These are phyloP conservation scores for Raffaelea arxii DNA, from an alignment of 2,329 filamentous ascomycete species.

Conservation along the genomic window DNA sequence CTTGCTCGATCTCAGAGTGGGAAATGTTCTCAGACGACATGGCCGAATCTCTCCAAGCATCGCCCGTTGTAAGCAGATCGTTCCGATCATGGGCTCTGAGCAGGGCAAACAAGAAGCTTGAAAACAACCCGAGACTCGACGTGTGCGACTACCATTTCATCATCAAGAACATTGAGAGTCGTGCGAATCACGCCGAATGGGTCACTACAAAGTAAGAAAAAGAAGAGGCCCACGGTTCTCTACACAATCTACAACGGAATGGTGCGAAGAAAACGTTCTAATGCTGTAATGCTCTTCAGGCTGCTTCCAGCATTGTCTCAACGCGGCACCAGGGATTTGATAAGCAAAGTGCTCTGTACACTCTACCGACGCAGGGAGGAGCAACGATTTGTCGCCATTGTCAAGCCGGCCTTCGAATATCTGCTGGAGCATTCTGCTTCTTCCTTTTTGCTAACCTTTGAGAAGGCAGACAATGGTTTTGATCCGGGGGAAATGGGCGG, in stretches of 20 bases:
- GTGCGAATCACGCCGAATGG: background rate
- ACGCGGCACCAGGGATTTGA: background rate
- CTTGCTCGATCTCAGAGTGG: too few relatives aligned
- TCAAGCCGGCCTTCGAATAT: background rate
- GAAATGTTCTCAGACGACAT: too few relatives aligned
- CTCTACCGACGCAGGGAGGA: background rate
- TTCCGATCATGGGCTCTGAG: background rate
- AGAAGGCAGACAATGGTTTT: too few relatives aligned
- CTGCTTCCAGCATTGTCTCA: background rate
- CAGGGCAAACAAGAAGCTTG: background rate
- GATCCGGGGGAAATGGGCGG: too few relatives aligned
- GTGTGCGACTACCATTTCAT: background rate
- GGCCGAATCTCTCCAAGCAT: too few relatives aligned
- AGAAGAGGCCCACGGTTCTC: too few relatives aligned
- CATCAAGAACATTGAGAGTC: background rate
- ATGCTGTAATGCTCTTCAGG: background rate
- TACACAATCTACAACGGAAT: too few relatives aligned
- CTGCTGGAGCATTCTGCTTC: background rate
- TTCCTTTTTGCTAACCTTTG: too few relatives aligned
- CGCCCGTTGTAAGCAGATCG: too few relatives aligned
- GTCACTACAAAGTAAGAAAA: background rate
- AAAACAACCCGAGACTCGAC: background rate
- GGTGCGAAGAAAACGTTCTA: too few relatives aligned
- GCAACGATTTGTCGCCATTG: background rate
- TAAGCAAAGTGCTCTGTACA: background rate